Conservation (phyloP, 2,329 filamentous ascomycete genomes). For the Aspergillus sp. region DNA sequence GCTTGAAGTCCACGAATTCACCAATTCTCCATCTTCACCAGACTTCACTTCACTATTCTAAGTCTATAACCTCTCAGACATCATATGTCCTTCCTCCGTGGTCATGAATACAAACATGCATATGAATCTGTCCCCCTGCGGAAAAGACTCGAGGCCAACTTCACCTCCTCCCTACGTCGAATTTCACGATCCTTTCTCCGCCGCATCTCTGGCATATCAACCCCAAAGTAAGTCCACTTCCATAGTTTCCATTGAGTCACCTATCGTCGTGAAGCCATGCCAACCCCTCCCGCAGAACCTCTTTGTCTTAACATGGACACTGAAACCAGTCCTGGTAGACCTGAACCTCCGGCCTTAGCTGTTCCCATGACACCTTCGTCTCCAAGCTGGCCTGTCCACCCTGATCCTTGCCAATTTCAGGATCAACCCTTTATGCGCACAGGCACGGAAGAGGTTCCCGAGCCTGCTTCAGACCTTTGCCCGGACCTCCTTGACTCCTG, state of each 20-base stretch:
- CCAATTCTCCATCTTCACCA: background rate
- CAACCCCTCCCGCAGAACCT: constrained; percentile 24
- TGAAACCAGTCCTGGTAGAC: constrained; percentile 32
- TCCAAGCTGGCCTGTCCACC: background rate
- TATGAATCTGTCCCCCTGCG: constrained; percentile 27
- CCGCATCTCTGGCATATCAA: constrained; percentile 23
- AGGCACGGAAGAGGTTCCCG: background rate
- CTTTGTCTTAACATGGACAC: constrained; percentile 30
- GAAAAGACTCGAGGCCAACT: constrained; percentile 34
- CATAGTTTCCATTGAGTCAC: background rate
- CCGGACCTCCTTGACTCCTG: constrained; percentile 74
- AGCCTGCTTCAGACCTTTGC: constrained; percentile 35
- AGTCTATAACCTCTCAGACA: background rate
- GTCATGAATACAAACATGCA: constrained; percentile 22
- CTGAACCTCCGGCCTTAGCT: constrained; percentile 12
- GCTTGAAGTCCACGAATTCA: background rate
- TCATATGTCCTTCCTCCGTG: constrained; percentile 30
- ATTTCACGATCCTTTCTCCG: constrained; percentile 30
- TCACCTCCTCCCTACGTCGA: constrained; percentile 30
- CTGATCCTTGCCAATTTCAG: background rate
- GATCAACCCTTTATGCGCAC: background rate
- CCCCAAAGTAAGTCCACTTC: constrained; percentile 30
- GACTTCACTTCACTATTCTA: background rate
- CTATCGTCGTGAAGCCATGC: constrained; percentile 4
- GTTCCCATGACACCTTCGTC: background rate